Evolutionary conservation across 2,329 filamentous ascomycete genomes (phyloP), one percentile per base, ranked within the genome.

Genomic region (Fusarium sp.): DNA sequence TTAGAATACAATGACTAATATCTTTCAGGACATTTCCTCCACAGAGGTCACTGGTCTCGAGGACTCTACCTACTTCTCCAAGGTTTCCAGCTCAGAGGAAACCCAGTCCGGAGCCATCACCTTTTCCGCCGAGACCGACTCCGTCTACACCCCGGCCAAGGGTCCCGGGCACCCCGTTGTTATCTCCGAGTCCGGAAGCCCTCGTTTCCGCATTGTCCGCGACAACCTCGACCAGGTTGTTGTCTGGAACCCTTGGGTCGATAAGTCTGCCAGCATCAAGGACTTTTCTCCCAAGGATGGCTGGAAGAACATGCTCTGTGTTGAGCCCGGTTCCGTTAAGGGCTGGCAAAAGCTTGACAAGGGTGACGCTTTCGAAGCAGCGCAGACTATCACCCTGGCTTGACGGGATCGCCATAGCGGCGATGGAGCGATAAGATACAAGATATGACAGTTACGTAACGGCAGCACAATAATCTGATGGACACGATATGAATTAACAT

Each of bases 161-260:
- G 89, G 87, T 0, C 89, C 90, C 39, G 83, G 82, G 43, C 79
- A 84, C 45, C 81, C 86, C 2, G 79, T 92, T 46, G 76, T 86
- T 14, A 87, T 96, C 47, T 76, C 83, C 17, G 89, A 92, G 73
- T 85, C 80, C 49, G 90, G 88, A 62, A 86, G 86, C 74, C 83
- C 89, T 15, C 82, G 86, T 50, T 94, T 92, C 82, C 89, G 89
- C 62, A 85, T 98, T 56, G 87, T 91, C 40, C 89, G 96, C 65
- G 93, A 97, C 79, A 94, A 93, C 70, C 85, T 99, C 70, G 87
- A 87, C 65, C 93, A 98, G 71, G 90, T 96, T 17, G 95, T 97
- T 2, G 92, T 98, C 30, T 99, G 96, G 96, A 99, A 99, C 80
- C 96, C 96, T 3, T 97, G 95, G 94, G 85, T 86, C 40, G 92